Percentiles rank a stretch among this genome's conserved stretches.
phyloP scores from a whole-genome alignment of 495 filamentous ascomycete species.

The Penicillium paradoxum region DNA sequence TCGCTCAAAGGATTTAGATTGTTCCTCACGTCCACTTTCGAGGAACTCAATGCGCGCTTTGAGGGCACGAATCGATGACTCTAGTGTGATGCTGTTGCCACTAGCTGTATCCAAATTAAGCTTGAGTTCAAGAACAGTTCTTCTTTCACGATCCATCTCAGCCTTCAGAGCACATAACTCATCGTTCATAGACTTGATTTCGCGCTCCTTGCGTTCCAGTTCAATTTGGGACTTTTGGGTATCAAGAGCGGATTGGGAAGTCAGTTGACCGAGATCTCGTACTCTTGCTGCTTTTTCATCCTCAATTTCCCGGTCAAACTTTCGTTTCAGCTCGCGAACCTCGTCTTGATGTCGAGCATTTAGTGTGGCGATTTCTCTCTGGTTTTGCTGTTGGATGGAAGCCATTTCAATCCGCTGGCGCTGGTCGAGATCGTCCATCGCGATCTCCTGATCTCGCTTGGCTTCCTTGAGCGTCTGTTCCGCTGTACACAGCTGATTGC shows the following conservation, averaged over 20 bases:
- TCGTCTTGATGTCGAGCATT: slow-evolving; percentile 45
- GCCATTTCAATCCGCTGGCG: slow-evolving; percentile 48
- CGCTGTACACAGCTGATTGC: slow-evolving; percentile 39
- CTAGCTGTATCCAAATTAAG: slow-evolving; percentile 60
- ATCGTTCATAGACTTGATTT: slow-evolving; percentile 49
- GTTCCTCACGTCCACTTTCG: slow-evolving; percentile 80
- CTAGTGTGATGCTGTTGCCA: slow-evolving; percentile 59
- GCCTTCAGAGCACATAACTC: slow-evolving; percentile 49
- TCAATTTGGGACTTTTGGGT: slow-evolving; percentile 59
- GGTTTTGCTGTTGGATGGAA: slow-evolving; percentile 32
- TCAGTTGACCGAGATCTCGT: slow-evolving; percentile 63
- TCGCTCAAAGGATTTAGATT: slow-evolving; percentile 71
- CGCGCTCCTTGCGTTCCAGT: slow-evolving; percentile 56
- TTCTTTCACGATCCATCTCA: slow-evolving; percentile 60
- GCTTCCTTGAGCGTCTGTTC: slow-evolving; percentile 47
- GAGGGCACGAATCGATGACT: slow-evolving; percentile 67
- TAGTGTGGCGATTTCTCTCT: slow-evolving; percentile 37
- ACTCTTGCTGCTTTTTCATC: slow-evolving; percentile 55
- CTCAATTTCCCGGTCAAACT: slow-evolving; percentile 54
- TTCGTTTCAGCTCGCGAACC: slow-evolving; percentile 43
- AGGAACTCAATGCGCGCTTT: slow-evolving; percentile 79
- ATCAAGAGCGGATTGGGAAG: slow-evolving; percentile 55
- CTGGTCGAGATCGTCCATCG: slow-evolving; percentile 52
- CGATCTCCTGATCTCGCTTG: slow-evolving; percentile 49
- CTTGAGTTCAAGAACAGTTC: slow-evolving; percentile 49